These are phyloP conservation scores for Desmodesmus armatus DNA, from an alignment of 139 green algal genomes.

Conservation along the genomic window DNA sequence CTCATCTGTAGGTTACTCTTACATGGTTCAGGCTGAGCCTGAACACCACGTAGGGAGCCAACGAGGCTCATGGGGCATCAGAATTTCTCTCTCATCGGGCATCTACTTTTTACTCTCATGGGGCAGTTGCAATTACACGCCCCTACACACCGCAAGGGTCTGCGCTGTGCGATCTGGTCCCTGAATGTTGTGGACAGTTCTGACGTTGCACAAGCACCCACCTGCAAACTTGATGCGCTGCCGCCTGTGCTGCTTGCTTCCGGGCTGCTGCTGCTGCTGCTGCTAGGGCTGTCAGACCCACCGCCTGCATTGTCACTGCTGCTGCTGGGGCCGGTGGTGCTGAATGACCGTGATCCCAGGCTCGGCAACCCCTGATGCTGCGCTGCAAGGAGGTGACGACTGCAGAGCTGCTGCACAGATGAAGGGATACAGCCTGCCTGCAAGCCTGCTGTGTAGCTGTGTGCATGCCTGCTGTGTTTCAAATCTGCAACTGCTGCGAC, in stretches of 20 bases:
- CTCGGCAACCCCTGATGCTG: neutral
- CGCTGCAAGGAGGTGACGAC: neutral
- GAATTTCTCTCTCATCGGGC: too few species aligned
- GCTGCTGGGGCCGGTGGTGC: neutral
- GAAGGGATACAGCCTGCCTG: neutral
- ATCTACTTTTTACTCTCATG: too few species aligned
- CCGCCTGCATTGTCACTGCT: slow-evolving; percentile 7
- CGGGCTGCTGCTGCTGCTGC: neutral
- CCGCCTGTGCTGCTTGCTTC: neutral
- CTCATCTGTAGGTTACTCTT: too few species aligned
- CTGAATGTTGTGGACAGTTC: neutral
- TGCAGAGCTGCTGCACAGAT: neutral
- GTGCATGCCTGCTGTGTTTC: neutral
- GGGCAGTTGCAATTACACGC: too few species aligned
- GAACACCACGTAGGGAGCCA: too few species aligned
- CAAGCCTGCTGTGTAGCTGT: neutral
- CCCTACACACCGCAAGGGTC: too few species aligned
- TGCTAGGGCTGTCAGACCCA: neutral
- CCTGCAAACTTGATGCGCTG: neutral
- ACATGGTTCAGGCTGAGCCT: too few species aligned
- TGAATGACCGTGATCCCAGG: neutral
- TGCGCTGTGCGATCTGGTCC: too few species aligned
- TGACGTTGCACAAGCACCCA: neutral
- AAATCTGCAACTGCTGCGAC: neutral
- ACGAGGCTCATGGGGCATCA: too few species aligned